phyloP scores from a whole-genome alignment of 352 stramenopile species.

The Globisporangium emineosum region DNA sequence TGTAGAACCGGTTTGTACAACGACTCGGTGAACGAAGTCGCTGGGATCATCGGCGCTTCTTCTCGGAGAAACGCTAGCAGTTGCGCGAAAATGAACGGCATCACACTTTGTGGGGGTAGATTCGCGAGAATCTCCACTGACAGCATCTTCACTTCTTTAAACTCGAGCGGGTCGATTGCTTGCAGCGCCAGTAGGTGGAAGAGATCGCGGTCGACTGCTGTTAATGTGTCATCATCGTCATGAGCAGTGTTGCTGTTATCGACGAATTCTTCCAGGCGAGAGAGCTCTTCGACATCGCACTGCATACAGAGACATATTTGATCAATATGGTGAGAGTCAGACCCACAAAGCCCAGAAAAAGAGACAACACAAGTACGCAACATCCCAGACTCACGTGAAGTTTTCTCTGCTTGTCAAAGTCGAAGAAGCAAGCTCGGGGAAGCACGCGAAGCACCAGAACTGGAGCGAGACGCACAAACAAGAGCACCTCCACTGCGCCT shows the following conservation, averaged over 20 bases:
- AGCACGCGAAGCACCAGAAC: conserved; percentile 64
- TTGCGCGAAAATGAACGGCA: conserved; percentile 39
- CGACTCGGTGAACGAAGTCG: conserved; percentile 5
- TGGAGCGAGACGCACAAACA: conserved; percentile 61
- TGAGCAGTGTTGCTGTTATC: background rate
- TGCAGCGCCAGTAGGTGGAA: conserved; percentile 41
- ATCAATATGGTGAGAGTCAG: conserved; percentile 6
- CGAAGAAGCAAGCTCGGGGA: conserved; percentile 27
- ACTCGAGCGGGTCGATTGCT: conserved; percentile 61
- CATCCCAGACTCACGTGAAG: conserved; percentile 25
- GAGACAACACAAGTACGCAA: background rate
- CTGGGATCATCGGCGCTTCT: conserved; percentile 9
- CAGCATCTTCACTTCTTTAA: conserved; percentile 80
- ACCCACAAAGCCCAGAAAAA: no score
- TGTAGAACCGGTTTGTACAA: conserved; percentile 17
- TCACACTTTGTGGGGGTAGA: conserved; percentile 25
- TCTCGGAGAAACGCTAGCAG: conserved; percentile 43
- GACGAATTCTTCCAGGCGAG: conserved; percentile 29
- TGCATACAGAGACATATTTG: background rate
- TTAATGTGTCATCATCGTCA: background rate
- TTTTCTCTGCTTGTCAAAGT: background rate
- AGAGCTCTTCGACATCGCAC: conserved; percentile 29
- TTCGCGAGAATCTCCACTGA: conserved; percentile 53
- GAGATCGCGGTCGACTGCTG: conserved; percentile 13
- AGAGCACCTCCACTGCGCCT: conserved; percentile 37